Evolutionary conservation across 2,329 filamentous ascomycete genomes (phyloP), one percentile per base, ranked within the genome.

Genomic region (Botrytis byssoidea): DNA sequence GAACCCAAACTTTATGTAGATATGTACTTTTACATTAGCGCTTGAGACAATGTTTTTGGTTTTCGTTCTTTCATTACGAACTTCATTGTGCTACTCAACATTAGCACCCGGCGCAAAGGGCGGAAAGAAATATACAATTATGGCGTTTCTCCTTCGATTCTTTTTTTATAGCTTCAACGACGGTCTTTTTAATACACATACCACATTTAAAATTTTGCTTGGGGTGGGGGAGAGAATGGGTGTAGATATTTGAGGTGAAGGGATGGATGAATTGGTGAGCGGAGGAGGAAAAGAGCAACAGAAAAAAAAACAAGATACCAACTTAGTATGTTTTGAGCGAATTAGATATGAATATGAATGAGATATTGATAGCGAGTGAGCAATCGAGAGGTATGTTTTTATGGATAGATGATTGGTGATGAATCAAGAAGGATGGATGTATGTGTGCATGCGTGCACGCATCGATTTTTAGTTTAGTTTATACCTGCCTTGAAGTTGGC

Each of bases 111-210:
- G 55, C 55, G 40, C 16, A 12, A 42, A 37, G n/a, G 29, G 20
- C 12, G 37, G 32, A n/a, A 57, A 68, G 40, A 68, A 25, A 68
- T 51, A 68, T 44, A 68, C 35, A 57, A 57, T 4, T 57, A 9
- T 32, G 37, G 66, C 66, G 66, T 57, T 25, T 18, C 20, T 12
- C 20, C 55, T 42, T 48, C 29, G 4, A 48, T 25, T 22, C 20
- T 66, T 42, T 48, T 51, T 51, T n/a, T n/a, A 3, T n/a, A 18
- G 51, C 51, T 57, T 57, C 51, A 25, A 57, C n/a, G 51, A 29
- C n/a, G 51, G 10, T 29, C 35, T 57, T 57, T 68, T 57, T 68
- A 68, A 68, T 68, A 68, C 66, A 40, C 51, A 68, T 65, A 65
- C 40, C 61, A 65, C 37, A 32, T 42, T 32, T 25, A 40, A 29